phyloP scores from a whole-genome alignment of 257 asterid species.

The Lycium ferocissimum region DNA sequence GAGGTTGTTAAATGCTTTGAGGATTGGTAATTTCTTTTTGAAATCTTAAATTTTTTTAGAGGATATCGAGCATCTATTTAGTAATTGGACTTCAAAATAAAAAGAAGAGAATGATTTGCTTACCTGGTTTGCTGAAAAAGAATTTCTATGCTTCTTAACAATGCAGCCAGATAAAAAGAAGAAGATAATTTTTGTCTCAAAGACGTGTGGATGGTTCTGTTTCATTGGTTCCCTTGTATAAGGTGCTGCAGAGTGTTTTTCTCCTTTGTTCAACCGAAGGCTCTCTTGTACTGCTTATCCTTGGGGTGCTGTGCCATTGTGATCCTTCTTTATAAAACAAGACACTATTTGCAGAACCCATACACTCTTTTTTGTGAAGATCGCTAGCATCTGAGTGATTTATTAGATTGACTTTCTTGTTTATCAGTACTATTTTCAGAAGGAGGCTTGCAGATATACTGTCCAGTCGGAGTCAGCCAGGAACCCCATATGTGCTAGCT shows the following conservation, averaged over 20 bases:
- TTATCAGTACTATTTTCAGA: not conserved
- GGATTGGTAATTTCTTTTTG: not conserved
- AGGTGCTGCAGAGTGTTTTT: not conserved
- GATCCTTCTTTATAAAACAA: not conserved
- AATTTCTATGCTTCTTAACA: not conserved
- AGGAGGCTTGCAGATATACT: not conserved
- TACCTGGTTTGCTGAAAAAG: not conserved
- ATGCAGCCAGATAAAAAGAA: not conserved
- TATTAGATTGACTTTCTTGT: conserved; percentile 9
- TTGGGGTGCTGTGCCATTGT: not conserved
- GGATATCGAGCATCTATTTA: not conserved
- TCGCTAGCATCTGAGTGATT: not conserved
- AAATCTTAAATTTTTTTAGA: not conserved
- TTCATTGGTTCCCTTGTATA: not conserved
- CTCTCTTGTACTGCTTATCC: not conserved
- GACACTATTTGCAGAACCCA: not conserved
- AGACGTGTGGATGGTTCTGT: not conserved
- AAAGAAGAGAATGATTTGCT: not conserved
- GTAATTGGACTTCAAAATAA: not conserved
- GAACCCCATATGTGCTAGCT: not conserved
- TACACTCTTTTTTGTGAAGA: not conserved
- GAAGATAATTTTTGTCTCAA: not conserved
- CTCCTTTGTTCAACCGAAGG: not conserved
- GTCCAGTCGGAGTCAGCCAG: not conserved
- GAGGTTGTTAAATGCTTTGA: not conserved